Conservation (phyloP, 2,329 filamentous ascomycete genomes). For the Colletotrichum sojae region DNA sequence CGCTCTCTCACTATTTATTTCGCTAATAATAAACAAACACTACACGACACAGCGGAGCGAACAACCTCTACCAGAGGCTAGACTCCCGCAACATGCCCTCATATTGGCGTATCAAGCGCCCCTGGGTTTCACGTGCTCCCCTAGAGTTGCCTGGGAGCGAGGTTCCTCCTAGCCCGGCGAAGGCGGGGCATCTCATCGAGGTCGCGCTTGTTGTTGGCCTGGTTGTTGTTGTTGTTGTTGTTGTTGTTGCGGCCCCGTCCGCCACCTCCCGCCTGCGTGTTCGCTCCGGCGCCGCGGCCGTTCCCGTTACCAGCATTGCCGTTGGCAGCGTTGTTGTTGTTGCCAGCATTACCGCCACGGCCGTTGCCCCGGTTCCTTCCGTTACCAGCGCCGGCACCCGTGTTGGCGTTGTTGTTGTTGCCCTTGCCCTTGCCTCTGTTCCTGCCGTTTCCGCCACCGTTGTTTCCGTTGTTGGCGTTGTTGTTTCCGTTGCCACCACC, state of each 20-base stretch:
- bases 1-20: constrained; percentile 2
- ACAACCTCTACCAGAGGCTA: neutral
- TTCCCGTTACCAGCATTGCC: constrained; percentile 2
- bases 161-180: constrained; percentile 20
- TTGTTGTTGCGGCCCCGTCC: constrained; percentile 16
- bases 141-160: constrained; percentile 10
- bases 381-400: neutral
- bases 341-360: neutral
- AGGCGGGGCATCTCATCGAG: neutral
- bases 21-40: neutral
- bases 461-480: neutral
- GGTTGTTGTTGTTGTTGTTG: constrained; percentile 30
- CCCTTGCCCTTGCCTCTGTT: constrained; percentile 5
- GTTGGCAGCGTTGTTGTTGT: constrained; percentile 6
- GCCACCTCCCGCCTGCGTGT: constrained; percentile 2
- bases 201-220: constrained; percentile 30
- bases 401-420: neutral
- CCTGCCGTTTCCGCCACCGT: neutral
- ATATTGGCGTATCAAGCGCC: neutral
- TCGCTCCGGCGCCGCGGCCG: neutral
- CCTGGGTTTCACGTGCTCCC: neutral
- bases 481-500: constrained; percentile 39
- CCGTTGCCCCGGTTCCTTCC: neutral
- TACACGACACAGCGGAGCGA: neutral
- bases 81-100: no score